phyloP scores from a whole-genome alignment of 2,329 filamentous ascomycete genomes.

The Diaporthe sp. region DNA sequence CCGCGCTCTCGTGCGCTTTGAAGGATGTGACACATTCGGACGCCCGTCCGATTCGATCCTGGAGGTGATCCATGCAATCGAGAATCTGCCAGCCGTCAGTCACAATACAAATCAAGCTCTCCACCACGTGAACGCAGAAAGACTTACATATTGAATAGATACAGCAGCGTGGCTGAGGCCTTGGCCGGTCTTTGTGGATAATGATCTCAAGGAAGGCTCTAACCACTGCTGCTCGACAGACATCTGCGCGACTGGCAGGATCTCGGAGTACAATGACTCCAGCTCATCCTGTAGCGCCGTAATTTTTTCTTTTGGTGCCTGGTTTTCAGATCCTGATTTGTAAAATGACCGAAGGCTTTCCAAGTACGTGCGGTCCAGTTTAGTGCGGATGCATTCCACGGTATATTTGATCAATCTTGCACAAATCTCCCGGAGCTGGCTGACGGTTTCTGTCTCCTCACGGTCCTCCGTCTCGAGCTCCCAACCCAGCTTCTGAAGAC shows the following conservation, averaged over 20 bases:
- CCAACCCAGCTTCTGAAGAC: slow-evolving; percentile 74
- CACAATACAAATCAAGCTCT: background rate
- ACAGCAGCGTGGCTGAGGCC: slow-evolving; percentile 58
- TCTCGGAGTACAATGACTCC: slow-evolving; percentile 77
- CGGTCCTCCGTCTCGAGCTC: slow-evolving; percentile 67
- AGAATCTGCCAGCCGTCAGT: slow-evolving; percentile 57
- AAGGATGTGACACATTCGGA: slow-evolving; percentile 57
- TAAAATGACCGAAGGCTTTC: slow-evolving; percentile 55
- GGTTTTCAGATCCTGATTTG: slow-evolving; percentile 32
- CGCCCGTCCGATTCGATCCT: slow-evolving; percentile 60
- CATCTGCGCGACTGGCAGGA: slow-evolving; percentile 78
- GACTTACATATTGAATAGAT: slow-evolving; percentile 65
- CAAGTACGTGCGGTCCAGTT: slow-evolving; percentile 68
- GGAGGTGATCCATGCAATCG: slow-evolving; percentile 64
- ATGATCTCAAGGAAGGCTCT: slow-evolving; percentile 66
- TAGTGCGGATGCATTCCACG: slow-evolving; percentile 66
- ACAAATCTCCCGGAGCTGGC: slow-evolving; percentile 70
- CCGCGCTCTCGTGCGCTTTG: slow-evolving; percentile 59
- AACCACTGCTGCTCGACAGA: slow-evolving; percentile 76
- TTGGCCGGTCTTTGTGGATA: slow-evolving; percentile 58
- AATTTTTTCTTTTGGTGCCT: slow-evolving; percentile 55
- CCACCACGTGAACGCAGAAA: background rate
- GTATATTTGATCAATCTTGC: slow-evolving; percentile 70
- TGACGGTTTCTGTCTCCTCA: slow-evolving; percentile 65
- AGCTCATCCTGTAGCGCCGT: slow-evolving; percentile 72